A percentile compares a stretch with the other conserved stretches of the same genome.
Evolutionary conservation across 345 rosid species (phyloP).

Genomic region (Aegle marmelos): DNA sequence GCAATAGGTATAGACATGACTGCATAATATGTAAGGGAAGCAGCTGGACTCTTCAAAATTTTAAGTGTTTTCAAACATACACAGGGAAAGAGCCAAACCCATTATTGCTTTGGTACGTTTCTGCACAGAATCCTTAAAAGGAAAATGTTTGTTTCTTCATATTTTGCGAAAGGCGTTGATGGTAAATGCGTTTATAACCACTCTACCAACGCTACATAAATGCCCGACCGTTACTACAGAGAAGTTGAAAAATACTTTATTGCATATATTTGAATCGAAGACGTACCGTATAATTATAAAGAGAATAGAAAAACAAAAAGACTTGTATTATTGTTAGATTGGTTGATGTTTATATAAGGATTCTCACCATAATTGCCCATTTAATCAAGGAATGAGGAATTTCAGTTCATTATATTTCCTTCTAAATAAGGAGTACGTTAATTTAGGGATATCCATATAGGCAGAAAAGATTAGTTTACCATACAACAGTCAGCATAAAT

Average conservation of each 20-base stretch:
- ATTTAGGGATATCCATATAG: too few relatives aligned
- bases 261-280: too few relatives aligned
- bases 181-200: constrained; percentile 13
- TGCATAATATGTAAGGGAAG: background rate
- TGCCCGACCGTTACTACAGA: constrained; percentile 3
- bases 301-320: too few relatives aligned
- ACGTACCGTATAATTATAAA: too few relatives aligned
- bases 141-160: constrained; percentile 12
- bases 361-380: too few relatives aligned
- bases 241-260: too few relatives aligned
- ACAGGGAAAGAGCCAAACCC: background rate
- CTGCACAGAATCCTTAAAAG: background rate
- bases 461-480: too few relatives aligned
- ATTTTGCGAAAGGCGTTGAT: constrained; percentile 15
- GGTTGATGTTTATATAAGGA: too few relatives aligned
- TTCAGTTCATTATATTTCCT: background rate
- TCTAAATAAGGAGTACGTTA: background rate
- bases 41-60: background rate
- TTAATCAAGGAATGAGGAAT: background rate
- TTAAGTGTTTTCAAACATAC: background rate
- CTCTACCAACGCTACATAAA: constrained; percentile 10
- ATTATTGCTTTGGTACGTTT: constrained; percentile 8
- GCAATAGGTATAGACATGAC: background rate
- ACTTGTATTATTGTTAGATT: too few relatives aligned
- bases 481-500: too few relatives aligned